These are phyloP conservation scores for Phycomyces blakesleeanus DNA, from an alignment of 192 early-diverging fungal species.

Conservation along the genomic window DNA sequence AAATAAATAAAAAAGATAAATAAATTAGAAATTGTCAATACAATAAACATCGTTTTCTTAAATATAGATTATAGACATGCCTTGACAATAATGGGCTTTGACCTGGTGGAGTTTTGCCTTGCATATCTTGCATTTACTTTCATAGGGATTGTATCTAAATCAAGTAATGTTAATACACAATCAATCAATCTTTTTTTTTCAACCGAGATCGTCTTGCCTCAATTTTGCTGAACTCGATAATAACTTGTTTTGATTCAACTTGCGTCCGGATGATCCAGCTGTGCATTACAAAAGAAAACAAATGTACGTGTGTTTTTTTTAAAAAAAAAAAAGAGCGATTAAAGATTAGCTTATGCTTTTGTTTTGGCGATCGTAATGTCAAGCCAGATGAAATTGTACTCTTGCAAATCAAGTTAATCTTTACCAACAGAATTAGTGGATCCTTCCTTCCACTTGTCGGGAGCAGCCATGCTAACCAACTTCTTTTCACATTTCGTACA, in stretches of 20 bases:
- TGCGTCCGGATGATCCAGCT: slow-evolving; percentile 39
- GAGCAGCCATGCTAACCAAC: slow-evolving; percentile 49
- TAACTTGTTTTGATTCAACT: slow-evolving; percentile 59
- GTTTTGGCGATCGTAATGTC: too few species aligned
- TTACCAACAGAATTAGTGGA: slow-evolving; percentile 50
- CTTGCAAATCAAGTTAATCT: not conserved
- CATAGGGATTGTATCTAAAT: slow-evolving; percentile 52
- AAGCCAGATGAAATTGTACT: not conserved
- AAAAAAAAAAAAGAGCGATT: not conserved
- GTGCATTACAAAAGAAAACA: not conserved
- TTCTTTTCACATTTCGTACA: slow-evolving; percentile 63
- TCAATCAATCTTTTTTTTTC: too few species aligned
- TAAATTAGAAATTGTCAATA: not conserved
- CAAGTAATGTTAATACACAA: not conserved
- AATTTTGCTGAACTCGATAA: slow-evolving; percentile 50
- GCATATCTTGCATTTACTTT: slow-evolving; percentile 57
- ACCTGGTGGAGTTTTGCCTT: slow-evolving; percentile 58
- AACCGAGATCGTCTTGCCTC: slow-evolving; percentile 37
- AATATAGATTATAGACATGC: slow-evolving; percentile 31
- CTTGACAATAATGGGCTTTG: slow-evolving; percentile 60
- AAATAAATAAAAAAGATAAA: not conserved
- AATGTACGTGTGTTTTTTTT: not conserved
- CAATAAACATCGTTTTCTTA: too few species aligned
- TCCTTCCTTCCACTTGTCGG: slow-evolving; percentile 66
- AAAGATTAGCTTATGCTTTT: not conserved